Evolutionary conservation across 495 filamentous ascomycete species (phyloP).

Genomic region (Cudoniella acicularis): DNA sequence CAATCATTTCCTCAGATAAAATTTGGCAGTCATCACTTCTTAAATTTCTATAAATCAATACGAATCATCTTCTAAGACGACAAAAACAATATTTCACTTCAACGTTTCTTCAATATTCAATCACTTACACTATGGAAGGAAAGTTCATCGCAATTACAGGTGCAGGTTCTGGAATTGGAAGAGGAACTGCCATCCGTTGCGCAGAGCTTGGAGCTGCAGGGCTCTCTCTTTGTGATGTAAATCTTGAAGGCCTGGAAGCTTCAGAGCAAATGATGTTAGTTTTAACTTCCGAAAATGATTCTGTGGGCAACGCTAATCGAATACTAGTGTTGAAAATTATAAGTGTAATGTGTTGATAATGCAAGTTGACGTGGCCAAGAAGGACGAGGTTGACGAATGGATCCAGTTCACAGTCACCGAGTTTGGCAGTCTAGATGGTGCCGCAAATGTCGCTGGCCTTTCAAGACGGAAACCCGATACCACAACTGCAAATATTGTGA

Average conservation of each 20-base stretch:
- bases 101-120: background rate
- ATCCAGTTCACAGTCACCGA: slow-evolving; percentile 35
- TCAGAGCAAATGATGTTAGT: background rate
- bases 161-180: slow-evolving; percentile 49
- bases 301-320: too few relatives aligned
- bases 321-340: background rate
- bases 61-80: too few relatives aligned
- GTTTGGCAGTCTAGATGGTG: slow-evolving; percentile 50
- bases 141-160: slow-evolving; percentile 46
- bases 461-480: background rate
- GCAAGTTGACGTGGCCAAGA: slow-evolving; percentile 35
- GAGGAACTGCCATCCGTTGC: slow-evolving; percentile 41
- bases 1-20: too few relatives aligned
- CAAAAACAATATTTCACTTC: too few relatives aligned
- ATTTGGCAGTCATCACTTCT: too few relatives aligned
- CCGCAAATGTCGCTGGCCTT: slow-evolving; percentile 46
- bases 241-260: background rate
- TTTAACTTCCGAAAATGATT: too few relatives aligned
- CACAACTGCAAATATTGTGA: slow-evolving; percentile 2
- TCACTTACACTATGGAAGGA: slow-evolving; percentile 13
- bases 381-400: slow-evolving; percentile 42
- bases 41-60: too few relatives aligned
- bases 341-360: background rate
- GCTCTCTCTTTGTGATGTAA: slow-evolving; percentile 27
- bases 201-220: slow-evolving; percentile 33